Conservation (phyloP, 768 basidiomycete species). For the Amanita muscaria region DNA sequence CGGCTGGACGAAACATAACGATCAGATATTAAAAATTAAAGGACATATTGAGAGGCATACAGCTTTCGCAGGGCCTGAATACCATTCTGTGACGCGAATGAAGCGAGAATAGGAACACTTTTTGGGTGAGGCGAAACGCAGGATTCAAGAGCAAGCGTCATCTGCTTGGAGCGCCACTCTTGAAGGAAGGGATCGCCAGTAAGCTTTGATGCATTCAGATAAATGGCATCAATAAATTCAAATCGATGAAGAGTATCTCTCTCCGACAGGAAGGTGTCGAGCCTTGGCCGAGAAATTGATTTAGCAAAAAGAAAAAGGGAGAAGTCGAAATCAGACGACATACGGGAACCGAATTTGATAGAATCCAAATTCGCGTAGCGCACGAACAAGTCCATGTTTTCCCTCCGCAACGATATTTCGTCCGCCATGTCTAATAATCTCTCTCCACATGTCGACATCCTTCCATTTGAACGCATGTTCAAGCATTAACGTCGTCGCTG, state of each 20-base stretch:
- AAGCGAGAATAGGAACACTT: conserved; percentile 19
- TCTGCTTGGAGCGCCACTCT: conserved; percentile 16
- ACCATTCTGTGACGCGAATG: conserved; percentile 13
- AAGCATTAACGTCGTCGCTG: conserved; percentile 10
- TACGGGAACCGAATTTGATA: conserved; percentile 13
- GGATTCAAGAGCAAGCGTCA: conserved; percentile 14
- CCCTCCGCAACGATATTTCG: conserved; percentile 11
- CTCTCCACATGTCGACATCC: conserved; percentile 20
- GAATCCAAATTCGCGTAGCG: conserved; percentile 8
- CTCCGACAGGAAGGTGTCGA: not conserved
- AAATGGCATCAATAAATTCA: not conserved
- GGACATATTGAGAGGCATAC: conserved; percentile 14
- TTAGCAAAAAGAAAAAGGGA: not conserved
- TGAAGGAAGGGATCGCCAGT: conserved; percentile 10
- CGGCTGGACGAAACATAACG: conserved; percentile 16
- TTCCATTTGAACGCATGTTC: conserved; percentile 21
- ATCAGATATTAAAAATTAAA: not conserved
- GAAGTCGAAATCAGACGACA: not conserved
- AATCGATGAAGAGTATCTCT: not conserved
- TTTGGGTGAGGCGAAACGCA: conserved; percentile 11
- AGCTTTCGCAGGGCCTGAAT: conserved; percentile 13
- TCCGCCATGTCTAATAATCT: conserved; percentile 13
- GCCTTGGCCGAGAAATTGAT: not conserved
- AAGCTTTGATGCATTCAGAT: not conserved
- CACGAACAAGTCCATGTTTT: conserved; percentile 6